phyloP scores from a whole-genome alignment of 2,329 filamentous ascomycete genomes.

The Furcasterigmium furcatum region DNA sequence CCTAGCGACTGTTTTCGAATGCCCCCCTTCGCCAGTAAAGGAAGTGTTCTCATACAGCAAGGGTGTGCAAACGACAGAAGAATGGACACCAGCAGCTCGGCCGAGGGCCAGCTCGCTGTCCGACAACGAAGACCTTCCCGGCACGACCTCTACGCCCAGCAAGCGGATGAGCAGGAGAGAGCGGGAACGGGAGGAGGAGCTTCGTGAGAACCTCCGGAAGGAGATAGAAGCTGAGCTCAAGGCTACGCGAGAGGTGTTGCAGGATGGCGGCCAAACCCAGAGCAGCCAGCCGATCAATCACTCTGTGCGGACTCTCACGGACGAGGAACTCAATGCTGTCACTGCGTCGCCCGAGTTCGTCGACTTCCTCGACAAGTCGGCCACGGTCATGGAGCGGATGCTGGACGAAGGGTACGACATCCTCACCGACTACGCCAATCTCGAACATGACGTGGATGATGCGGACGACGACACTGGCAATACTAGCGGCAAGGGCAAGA shows the following conservation, averaged over 20 bases:
- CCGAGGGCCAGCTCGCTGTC: slow-evolving; percentile 55
- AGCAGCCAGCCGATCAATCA: slow-evolving; percentile 53
- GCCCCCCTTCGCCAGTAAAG: slow-evolving; percentile 68
- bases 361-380: slow-evolving; percentile 92
- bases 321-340: slow-evolving; percentile 85
- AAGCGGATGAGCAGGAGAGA: slow-evolving; percentile 78
- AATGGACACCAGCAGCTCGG: slow-evolving; percentile 58
- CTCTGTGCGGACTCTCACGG: slow-evolving; percentile 74
- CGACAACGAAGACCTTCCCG: slow-evolving; percentile 58
- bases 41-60: slow-evolving; percentile 97
- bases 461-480: slow-evolving; percentile 77
- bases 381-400: slow-evolving; percentile 94
- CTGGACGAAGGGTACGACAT: slow-evolving; percentile 96
- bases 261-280: slow-evolving; percentile 45
- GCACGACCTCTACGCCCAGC: slow-evolving; percentile 55
- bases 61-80: slow-evolving; percentile 85
- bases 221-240: slow-evolving; percentile 93
- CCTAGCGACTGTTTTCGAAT: slow-evolving; percentile 77
- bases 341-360: slow-evolving; percentile 91
- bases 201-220: slow-evolving; percentile 76
- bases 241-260: slow-evolving; percentile 60
- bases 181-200: slow-evolving; percentile 81
- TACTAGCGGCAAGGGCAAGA: slow-evolving; percentile 65
- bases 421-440: slow-evolving; percentile 87
- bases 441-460: slow-evolving; percentile 71